Evolutionary conservation across 139 green algal genomes (phyloP), one percentile per base, ranked within the genome.

Genomic region (Auxenochlorella pyrenoidosa): DNA sequence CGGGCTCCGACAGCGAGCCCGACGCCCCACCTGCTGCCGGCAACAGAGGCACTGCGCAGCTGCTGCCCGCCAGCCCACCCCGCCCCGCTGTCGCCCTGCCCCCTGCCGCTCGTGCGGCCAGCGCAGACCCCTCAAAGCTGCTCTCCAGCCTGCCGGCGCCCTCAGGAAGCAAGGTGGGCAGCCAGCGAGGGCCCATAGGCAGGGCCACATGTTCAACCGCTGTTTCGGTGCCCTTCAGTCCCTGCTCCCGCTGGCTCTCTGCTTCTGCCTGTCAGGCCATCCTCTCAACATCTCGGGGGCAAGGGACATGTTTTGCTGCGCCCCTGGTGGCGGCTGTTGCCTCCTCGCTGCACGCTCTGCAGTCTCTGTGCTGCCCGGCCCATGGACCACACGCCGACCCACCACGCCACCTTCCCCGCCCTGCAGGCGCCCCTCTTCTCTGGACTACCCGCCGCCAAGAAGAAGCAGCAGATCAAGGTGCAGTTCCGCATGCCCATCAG

Each of bases 401-500:
- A 77, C 16, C 71, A 30, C 19, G 5, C 19, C 73, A 38, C 38
- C 40, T 16, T 19, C 5, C 70, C 34, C 34, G 34, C 18, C 41
- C 18, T 28, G 21, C 72, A 88, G 84, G 84, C 16, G 19, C 73
- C 84, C 36, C 84, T 88, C 34, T 88, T 88, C 73, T 88, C 84
- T 28, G 84, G 84, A 2, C 72, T 88, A 41, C 84, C 84, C 0
- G 79, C 79, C 0, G 60, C 79, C 60, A 75, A n/a, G 38, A 75
- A 85, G 51, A 87, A 87, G 47, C 32, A 26, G 63, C 58, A 47
- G 41, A 43, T 83, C 6, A 60, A 63, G 54, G 84, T 83, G 30
- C 72, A 88, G 73, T 88, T 88, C 58, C 73, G 73, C 28, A 34
- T 76, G 54, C 84, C 84, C 54, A 88, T 88, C 58, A 88, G 34